A percentile compares a stretch with the other conserved stretches of the same genome.
Evolutionary conservation across 2,329 filamentous ascomycete species (phyloP).

Genomic region (Plectosphaerella cucumerina): DNA sequence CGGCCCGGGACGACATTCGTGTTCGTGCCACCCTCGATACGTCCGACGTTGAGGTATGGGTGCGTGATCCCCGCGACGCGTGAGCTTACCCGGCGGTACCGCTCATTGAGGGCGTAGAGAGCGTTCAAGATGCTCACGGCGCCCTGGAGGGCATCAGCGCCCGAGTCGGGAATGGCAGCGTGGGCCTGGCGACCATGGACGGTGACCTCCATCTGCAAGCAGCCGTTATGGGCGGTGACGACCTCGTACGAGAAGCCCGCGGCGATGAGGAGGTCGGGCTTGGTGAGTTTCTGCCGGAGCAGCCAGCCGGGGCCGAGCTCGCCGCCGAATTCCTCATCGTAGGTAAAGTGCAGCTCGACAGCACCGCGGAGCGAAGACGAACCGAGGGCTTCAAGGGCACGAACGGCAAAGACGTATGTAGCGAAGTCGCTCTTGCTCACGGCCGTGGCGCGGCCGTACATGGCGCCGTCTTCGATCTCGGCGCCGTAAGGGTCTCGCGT

Average conservation of each 20-base stretch:
- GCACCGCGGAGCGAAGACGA: not conserved
- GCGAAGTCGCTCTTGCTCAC: slow-evolving; percentile 11
- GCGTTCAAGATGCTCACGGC: slow-evolving; percentile 7
- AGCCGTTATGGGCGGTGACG: slow-evolving; percentile 8
- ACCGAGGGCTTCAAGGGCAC: slow-evolving; percentile 5
- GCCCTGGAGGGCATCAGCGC: slow-evolving; percentile 7
- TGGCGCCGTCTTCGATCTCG: slow-evolving; percentile 5
- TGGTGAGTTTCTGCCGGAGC: slow-evolving; percentile 4
- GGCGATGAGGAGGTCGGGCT: slow-evolving; percentile 7
- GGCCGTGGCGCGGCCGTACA: slow-evolving; percentile 8
- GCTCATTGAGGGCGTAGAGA: slow-evolving; percentile 6
- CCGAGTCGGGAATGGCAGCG: slow-evolving; percentile 7
- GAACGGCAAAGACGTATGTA: slow-evolving; percentile 6
- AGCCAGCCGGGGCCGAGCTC: slow-evolving; percentile 10
- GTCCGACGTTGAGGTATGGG: slow-evolving; percentile 10
- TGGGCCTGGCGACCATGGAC: slow-evolving; percentile 7
- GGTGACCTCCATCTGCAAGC: slow-evolving; percentile 8
- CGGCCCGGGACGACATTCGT: slow-evolving; percentile 9
- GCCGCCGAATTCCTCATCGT: slow-evolving; percentile 10
- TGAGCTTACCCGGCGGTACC: slow-evolving; percentile 4
- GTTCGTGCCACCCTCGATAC: slow-evolving; percentile 10
- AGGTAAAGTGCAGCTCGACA: slow-evolving; percentile 8
- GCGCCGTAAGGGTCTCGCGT: slow-evolving; percentile 6
- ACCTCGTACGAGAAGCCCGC: slow-evolving; percentile 10
- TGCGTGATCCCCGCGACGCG: slow-evolving; percentile 6